Base-by-base conservation (phyloP, 768 basidiomycete genomes). In the Mycena vulgaris region DNA sequence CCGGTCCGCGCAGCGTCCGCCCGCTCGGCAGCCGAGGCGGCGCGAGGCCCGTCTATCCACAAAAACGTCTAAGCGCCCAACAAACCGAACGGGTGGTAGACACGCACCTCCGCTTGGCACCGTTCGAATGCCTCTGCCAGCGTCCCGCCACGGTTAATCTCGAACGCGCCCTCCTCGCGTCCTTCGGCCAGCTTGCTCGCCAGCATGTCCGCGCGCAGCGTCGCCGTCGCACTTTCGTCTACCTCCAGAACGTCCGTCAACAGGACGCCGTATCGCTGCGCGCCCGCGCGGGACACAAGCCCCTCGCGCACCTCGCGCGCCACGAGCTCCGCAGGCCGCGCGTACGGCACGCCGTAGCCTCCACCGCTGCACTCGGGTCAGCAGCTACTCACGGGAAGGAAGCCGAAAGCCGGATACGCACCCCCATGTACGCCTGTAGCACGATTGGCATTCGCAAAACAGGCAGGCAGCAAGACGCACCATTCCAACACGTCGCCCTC, bases 361-460 rank as follows among this genome's bases (percentile, higher is more conserved):
- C 71, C 71, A 10, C 71, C 71, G 2, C 71, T 72, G 25, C 48
- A 71, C 60, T 13, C 16, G 49, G 10, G 47, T 66, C 5, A 63
- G 31, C 35, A 64, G 8, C n/a, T 28, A 37, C 9, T 30, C 10
- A 27, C 6, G 21, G 23, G 14, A 23, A 33, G 5, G 8, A 53
- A n/a, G n/a, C n/a, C n/a, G n/a, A 53, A 40, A 45, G 47, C 8
- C n/a, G 6, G 14, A 11, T 11, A 66, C 75, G 49, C 27, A 75
- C 79, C 79, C 79, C 79, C 79, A 80, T 23, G 79, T 80, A 6
- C 76, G 47, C 71, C 71, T 71, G 21, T 3, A 42, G n/a, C n/a
- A 17, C 47, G 25, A 19, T 57, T 16, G 62, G 60, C 35, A 31
- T 30, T 17, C 5, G 33, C 21, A 6, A 16, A 33, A 7, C 5